Conservation (phyloP, 1,284 basidiomycete genomes). For the Ceratobasidium sp. region DNA sequence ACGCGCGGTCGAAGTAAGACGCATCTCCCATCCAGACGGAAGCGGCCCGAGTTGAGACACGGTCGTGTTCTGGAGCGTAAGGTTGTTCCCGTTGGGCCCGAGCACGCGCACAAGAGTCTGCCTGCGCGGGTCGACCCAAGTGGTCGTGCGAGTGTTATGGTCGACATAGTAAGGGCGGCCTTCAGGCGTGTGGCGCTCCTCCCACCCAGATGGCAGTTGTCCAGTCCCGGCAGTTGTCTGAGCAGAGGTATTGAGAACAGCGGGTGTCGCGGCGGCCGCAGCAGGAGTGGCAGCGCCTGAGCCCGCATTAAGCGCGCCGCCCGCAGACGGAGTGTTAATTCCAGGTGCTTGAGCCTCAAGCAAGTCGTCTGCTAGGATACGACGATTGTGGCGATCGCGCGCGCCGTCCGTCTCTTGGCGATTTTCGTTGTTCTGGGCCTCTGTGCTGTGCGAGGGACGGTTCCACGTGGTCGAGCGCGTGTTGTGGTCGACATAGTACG, state of each 20-base stretch:
- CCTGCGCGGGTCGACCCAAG: constrained; percentile 97
- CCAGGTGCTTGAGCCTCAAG: constrained; percentile 66
- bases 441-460: constrained; percentile 68
- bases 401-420: constrained; percentile 67
- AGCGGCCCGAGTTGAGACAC: constrained; percentile 94
- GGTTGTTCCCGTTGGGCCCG: constrained; percentile 84
- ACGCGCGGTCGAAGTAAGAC: constrained; percentile 90
- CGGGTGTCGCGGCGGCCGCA: constrained; percentile 52
- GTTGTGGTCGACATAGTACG: constrained; percentile 96
- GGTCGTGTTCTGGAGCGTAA: constrained; percentile 81
- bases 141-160: constrained; percentile 95
- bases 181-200: constrained; percentile 97
- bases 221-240: constrained; percentile 85
- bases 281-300: constrained; percentile 22
- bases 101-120: constrained; percentile 88
- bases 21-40: constrained; percentile 98
- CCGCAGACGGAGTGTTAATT: constrained; percentile 47
- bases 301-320: constrained; percentile 36
- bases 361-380: constrained; percentile 84
- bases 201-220: constrained; percentile 95
- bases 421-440: constrained; percentile 53
- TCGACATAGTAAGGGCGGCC: constrained; percentile 98
- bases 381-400: constrained; percentile 81
- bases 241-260: constrained; percentile 27
- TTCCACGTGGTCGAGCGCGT: constrained; percentile 96